These are phyloP conservation scores for Geotrichum histeridarum DNA, from an alignment of 1,139 yeast species.

Conservation along the genomic window DNA sequence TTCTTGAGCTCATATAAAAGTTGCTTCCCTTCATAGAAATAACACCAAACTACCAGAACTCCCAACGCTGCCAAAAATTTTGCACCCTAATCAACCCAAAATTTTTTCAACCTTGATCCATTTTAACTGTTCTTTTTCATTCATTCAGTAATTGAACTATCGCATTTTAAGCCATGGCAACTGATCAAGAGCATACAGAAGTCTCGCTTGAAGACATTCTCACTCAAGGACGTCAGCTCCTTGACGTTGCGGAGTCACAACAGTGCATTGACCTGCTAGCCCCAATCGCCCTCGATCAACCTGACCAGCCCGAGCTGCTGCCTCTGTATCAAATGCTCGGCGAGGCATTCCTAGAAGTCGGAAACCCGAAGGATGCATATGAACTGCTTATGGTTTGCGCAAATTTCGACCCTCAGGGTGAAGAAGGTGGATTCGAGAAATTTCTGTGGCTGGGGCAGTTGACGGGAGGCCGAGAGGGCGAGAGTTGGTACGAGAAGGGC, in stretches of 20 bases:
- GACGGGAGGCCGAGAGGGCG: slow-evolving; percentile 75
- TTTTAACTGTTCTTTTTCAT: background rate
- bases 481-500: slow-evolving; percentile 61
- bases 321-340: slow-evolving; percentile 48
- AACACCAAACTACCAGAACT: background rate
- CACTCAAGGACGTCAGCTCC: slow-evolving; percentile 5
- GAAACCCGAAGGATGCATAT: slow-evolving; percentile 74
- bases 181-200: background rate
- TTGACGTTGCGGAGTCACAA: slow-evolving; percentile 11
- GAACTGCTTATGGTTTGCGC: slow-evolving; percentile 59
- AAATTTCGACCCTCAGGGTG: slow-evolving; percentile 62
- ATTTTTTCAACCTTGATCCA: background rate
- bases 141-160: background rate
- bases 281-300: slow-evolving; percentile 9
- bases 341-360: slow-evolving; percentile 71
- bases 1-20: too few relatives aligned
- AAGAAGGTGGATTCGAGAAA: slow-evolving; percentile 63
- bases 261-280: slow-evolving; percentile 11
- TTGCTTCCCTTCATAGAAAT: too few relatives aligned
- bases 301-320: background rate
- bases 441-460: slow-evolving; percentile 88
- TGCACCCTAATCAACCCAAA: background rate
- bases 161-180: background rate
- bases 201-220: background rate
- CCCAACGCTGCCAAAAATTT: background rate